phyloP scores from a whole-genome alignment of 805 yeast genomes.

The Kodamaea sagamina region DNA sequence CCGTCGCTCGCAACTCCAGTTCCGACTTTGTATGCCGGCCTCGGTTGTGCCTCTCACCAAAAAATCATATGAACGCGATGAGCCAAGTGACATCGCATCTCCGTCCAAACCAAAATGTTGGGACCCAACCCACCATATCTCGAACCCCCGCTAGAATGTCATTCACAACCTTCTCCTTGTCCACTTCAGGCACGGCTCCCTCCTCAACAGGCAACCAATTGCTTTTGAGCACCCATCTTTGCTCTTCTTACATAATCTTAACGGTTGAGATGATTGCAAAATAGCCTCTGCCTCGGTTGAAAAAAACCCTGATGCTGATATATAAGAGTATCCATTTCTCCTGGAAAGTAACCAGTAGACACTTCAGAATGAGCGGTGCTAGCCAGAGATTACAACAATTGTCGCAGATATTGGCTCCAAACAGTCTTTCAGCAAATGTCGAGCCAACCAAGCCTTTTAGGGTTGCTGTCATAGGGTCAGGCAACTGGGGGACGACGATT shows the following conservation, averaged over 20 bases:
- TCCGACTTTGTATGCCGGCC: conserved; percentile 2
- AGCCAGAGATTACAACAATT: conserved; percentile 31
- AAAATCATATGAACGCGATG: conserved; percentile 5
- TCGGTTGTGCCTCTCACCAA: not conserved
- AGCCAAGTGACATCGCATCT: not conserved
- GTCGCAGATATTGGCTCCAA: conserved; percentile 28
- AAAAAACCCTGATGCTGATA: not conserved
- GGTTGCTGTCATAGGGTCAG: conserved; percentile 47
- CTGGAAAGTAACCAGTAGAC: not conserved
- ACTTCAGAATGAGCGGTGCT: conserved; percentile 9
- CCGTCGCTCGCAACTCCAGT: not conserved
- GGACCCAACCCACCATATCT: not conserved
- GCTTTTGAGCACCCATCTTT: not conserved
- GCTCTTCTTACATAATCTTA: conserved; percentile 2
- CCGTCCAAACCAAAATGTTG: not conserved
- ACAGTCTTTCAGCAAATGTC: conserved; percentile 11
- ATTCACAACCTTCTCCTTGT: not conserved
- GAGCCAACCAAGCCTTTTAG: conserved; percentile 28
- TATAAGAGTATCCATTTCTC: not conserved
- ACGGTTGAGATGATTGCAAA: conserved; percentile 3
- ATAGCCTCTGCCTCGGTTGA: conserved; percentile 3
- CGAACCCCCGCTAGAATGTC: not conserved
- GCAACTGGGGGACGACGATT: conserved; percentile 52
- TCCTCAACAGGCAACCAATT: not conserved
- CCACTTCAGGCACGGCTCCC: not conserved